A percentile compares a stretch with the other conserved stretches of the same genome.
phyloP scores from a whole-genome alignment of 331 rosid species.

The Malus hybrid region DNA sequence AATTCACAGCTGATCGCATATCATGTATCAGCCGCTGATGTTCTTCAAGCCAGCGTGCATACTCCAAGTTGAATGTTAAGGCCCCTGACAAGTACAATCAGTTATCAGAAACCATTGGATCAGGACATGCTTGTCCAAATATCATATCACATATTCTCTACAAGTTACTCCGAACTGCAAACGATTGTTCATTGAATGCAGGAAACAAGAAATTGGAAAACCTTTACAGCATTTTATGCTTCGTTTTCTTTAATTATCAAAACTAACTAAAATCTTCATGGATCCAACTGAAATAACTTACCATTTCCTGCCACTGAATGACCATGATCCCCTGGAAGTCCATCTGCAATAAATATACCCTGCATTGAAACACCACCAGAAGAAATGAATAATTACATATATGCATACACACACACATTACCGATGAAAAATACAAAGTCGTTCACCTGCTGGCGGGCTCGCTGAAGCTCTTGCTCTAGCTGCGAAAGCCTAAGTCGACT shows the following conservation, averaged over 20 bases:
- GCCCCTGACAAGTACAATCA: conserved; percentile 32
- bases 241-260: neutral
- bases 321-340: conserved; percentile 45
- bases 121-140: neutral
- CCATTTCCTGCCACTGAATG: conserved; percentile 55
- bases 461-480: conserved; percentile 72
- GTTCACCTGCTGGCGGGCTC: conserved; percentile 64
- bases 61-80: conserved; percentile 54
- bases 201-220: neutral
- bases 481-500: conserved; percentile 57
- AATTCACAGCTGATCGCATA: conserved; percentile 48
- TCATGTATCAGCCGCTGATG: conserved; percentile 53
- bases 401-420: neutral
- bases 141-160: neutral
- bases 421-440: neutral
- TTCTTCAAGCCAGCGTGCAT: conserved; percentile 72
- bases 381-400: neutral
- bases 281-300: neutral
- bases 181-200: neutral
- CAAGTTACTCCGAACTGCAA: neutral
- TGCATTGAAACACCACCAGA: conserved; percentile 13
- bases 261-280: neutral
- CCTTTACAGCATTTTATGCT: neutral
- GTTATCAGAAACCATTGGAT: neutral
- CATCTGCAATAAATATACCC: conserved; percentile 43